Base-by-base conservation (phyloP, 176 grass and related monocot genomes). In the Saccharum officinarum region DNA sequence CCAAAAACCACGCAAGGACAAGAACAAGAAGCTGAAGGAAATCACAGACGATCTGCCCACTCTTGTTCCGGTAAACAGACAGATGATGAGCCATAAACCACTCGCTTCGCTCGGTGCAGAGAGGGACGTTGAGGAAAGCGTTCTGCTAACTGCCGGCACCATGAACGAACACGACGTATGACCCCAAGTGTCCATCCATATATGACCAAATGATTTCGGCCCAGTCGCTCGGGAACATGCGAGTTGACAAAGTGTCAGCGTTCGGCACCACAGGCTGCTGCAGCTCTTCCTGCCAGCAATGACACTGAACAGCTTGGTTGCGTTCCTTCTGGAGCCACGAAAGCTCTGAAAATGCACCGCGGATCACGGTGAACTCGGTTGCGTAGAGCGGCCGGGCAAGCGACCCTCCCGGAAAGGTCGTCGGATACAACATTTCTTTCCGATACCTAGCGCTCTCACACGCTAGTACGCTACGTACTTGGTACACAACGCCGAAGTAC, bases 371-470 rank as follows among this genome's bases (percentile, higher is more conserved):
- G 36, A 40, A n/a, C 37, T 17, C 49, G 54, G 86, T 83, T 66
- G 81, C 86, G 73, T 83, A 54, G 39, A 10, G 14, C 42, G 13
- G 10, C 67, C 55, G 55, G 67, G 50, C 54, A 73, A 64, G 67
- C n/a, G 47, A 44, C 23, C 47, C 67, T 50, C 40, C 81, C 74
- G 17, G 66, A 75, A 68, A 75, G 61, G 2, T 15, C 86, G 86
- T 38, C 59, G 23, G 81, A 84, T 88, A 36, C 75, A 42, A 3
- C 81, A 25, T 84, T 73, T 88, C 87, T 79, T 73, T 79, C 87
- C 37, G 15, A 33, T 73, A 61, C 80, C 80, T 62, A 73, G 45
- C 80, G n/a, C 69, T 44, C 49, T 44, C 49, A 20, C 52, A 61
- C 50, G 68, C 45, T 71, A 30, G n/a, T 40, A 78, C 33, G 20